Evolutionary conservation across 2,329 filamentous ascomycete genomes (phyloP).

Genomic region (Sporothrix protearum): DNA sequence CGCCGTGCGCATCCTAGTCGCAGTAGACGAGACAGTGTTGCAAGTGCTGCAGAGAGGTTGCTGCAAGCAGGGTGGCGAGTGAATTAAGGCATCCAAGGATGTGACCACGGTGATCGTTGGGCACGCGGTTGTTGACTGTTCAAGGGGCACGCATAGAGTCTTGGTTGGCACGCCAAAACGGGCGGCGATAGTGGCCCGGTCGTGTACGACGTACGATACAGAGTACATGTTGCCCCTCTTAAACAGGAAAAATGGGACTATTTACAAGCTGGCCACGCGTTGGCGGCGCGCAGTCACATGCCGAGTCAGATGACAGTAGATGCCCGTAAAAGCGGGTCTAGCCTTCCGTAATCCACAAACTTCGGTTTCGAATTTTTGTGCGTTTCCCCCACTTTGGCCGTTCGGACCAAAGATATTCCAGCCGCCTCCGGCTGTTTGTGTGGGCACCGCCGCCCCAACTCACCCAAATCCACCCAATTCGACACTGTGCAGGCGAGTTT

Average conservation of each 20-base stretch:
- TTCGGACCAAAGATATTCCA: slow-evolving; percentile 22
- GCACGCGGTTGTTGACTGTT: background rate
- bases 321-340: background rate
- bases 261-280: slow-evolving; percentile 22
- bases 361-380: slow-evolving; percentile 24
- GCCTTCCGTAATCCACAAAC: background rate
- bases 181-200: background rate
- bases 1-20: slow-evolving; percentile 47
- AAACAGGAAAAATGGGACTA: slow-evolving; percentile 7
- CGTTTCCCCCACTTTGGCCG: slow-evolving; percentile 9
- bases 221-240: background rate
- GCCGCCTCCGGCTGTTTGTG: slow-evolving; percentile 8
- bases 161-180: slow-evolving; percentile 1
- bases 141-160: background rate
- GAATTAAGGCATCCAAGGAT: background rate
- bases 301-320: slow-evolving; percentile 27
- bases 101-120: no score
- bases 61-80: background rate
- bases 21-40: slow-evolving; percentile 34
- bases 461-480: no score
- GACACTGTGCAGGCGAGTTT: background rate
- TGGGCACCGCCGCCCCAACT: background rate
- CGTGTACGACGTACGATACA: background rate
- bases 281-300: slow-evolving; percentile 33
- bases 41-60: slow-evolving; percentile 29